These are phyloP conservation scores for Heteromeles arbutifolia DNA, from an alignment of 306 rosid genomes.

Conservation along the genomic window DNA sequence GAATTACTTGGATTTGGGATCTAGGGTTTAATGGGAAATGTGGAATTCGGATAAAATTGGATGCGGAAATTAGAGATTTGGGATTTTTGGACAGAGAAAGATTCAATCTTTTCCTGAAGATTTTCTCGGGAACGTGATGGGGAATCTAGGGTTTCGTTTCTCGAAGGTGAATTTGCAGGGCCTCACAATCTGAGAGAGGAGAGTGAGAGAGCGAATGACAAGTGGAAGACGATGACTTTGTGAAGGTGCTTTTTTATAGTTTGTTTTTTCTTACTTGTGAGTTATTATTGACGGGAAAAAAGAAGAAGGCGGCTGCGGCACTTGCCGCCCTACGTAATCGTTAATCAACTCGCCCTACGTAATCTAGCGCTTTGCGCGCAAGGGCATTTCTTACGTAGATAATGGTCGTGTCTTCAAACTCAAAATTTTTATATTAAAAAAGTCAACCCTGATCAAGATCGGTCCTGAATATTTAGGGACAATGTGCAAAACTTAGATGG, in stretches of 20 bases:
- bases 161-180: conserved; percentile 27
- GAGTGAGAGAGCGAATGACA: not conserved
- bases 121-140: conserved; percentile 17
- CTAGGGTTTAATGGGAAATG: conserved; percentile 18
- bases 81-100: not conserved
- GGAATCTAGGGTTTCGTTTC: conserved; percentile 36
- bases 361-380: no score
- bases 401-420: no score
- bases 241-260: not conserved
- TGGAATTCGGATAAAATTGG: conserved; percentile 3
- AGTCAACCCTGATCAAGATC: no score
- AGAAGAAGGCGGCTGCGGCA: not conserved
- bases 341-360: not conserved
- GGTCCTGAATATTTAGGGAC: no score
- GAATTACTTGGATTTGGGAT: conserved; percentile 21
- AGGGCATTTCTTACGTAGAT: not conserved
- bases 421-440: no score
- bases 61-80: not conserved
- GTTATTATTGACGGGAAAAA: conserved; percentile 4
- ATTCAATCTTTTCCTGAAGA: not conserved
- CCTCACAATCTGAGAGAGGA: not conserved
- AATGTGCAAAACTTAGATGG: no score
- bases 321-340: not conserved
- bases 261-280: not conserved
- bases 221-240: conserved; percentile 16